Percentiles rank a stretch among this genome's conserved stretches.
Conservation (phyloP, 1,284 basidiomycete species). For the Erythrobasidium hasegawianum region DNA sequence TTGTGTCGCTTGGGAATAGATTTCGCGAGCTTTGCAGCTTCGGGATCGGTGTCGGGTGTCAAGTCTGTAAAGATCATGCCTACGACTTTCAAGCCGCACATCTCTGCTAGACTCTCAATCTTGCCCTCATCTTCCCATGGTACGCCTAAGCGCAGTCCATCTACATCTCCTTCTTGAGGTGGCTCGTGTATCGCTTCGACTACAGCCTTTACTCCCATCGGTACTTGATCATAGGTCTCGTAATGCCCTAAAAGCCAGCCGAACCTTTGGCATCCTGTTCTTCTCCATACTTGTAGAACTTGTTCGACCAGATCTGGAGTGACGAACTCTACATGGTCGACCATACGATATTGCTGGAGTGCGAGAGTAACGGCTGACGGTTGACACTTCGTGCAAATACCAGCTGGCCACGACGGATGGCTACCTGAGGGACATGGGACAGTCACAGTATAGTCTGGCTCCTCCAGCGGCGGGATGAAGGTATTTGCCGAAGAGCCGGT, state of each 20-base stretch:
- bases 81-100: conserved; percentile 69
- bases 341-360: conserved; percentile 91
- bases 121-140: conserved; percentile 90
- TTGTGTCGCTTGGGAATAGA: conserved; percentile 92
- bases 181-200: conserved; percentile 98
- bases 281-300: conserved; percentile 85
- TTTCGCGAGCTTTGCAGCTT: conserved; percentile 70
- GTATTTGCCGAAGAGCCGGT: conserved; percentile 50
- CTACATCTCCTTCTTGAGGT: conserved; percentile 90
- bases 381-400: conserved; percentile 95
- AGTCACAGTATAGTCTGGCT: conserved; percentile 79
- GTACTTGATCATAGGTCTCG: conserved; percentile 89
- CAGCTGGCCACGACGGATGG: conserved; percentile 87
- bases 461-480: conserved; percentile 75
- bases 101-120: conserved; percentile 66
- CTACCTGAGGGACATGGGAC: conserved; percentile 82
- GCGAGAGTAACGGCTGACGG: conserved; percentile 94
- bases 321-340: conserved; percentile 96
- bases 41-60: conserved; percentile 56
- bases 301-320: conserved; percentile 79
- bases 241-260: conserved; percentile 92
- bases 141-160: conserved; percentile 82
- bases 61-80: conserved; percentile 97
- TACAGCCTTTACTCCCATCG: conserved; percentile 97
- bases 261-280: conserved; percentile 82